Conservation (phyloP, 2,329 filamentous ascomycete genomes). For the Cladosporium halotolerans region DNA sequence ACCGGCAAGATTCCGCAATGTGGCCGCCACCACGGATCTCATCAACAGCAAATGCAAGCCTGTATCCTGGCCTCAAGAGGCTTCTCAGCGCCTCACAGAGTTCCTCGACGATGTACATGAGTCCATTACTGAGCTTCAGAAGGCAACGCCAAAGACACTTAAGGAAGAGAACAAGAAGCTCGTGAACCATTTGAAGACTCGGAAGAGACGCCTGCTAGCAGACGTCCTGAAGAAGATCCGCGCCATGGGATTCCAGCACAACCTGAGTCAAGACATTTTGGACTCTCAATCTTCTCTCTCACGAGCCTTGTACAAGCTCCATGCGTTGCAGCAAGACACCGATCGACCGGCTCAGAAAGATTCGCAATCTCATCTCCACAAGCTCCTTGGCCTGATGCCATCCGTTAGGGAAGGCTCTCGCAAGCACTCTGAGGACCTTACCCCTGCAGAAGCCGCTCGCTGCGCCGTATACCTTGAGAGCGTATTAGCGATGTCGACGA, state of each 20-base stretch:
- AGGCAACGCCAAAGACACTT: conserved; percentile 72
- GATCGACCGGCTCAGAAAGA: conserved; percentile 23
- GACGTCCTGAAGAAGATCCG: conserved; percentile 78
- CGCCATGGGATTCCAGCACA: conserved; percentile 83
- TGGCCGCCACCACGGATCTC: conserved; percentile 61
- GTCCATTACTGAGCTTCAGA: conserved; percentile 67
- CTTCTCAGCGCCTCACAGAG: conserved; percentile 47
- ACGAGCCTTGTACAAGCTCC: conserved; percentile 11
- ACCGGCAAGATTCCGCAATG: conserved; percentile 64
- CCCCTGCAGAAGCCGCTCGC: conserved; percentile 68
- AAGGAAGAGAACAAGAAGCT: conserved; percentile 80
- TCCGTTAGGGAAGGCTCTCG: conserved; percentile 59
- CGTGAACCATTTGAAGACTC: conserved; percentile 82
- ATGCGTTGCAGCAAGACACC: conserved; percentile 17
- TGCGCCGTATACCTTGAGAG: conserved; percentile 85
- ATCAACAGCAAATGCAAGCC: conserved; percentile 47
- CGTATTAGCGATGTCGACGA: conserved; percentile 51
- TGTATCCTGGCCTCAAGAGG: not conserved
- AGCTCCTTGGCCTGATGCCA: conserved; percentile 66
- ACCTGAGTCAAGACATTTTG: conserved; percentile 68
- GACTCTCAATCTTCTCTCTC: conserved; percentile 51
- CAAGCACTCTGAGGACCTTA: conserved; percentile 80
- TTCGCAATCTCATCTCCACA: conserved; percentile 70
- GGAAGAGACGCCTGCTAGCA: conserved; percentile 84
- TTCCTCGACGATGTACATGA: conserved; percentile 65